A percentile compares a stretch with the other conserved stretches of the same genome.
Conservation (phyloP, 768 basidiomycete species). For the Auriscalpium orientale region DNA sequence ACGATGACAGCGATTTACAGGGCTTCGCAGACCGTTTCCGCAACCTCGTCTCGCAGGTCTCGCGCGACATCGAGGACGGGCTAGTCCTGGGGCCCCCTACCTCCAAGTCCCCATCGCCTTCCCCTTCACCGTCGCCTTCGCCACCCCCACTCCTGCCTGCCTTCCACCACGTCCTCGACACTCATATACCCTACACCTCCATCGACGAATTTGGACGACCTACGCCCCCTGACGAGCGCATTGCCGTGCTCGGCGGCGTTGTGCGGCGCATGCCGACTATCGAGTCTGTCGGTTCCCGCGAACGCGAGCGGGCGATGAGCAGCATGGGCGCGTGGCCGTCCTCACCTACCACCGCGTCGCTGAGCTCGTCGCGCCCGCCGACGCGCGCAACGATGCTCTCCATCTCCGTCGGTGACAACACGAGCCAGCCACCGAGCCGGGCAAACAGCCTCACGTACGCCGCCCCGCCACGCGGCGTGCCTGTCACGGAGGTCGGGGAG, state of each 20-base stretch:
- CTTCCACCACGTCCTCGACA: conserved; percentile 11
- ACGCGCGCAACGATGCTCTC: conserved; percentile 10
- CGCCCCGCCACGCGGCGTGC: background rate
- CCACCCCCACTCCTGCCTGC: background rate
- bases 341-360: conserved; percentile 1
- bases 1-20: conserved; percentile 29
- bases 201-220: conserved; percentile 33
- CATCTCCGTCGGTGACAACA: conserved; percentile 2
- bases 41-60: conserved; percentile 40
- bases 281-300: conserved; percentile 66
- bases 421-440: conserved; percentile 7
- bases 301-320: conserved; percentile 23
- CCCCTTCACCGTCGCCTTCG: conserved; percentile 9
- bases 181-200: conserved; percentile 24
- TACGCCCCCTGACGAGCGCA: conserved; percentile 39
- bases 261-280: conserved; percentile 78
- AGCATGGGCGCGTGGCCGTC: conserved; percentile 16
- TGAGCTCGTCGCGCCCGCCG: conserved; percentile 9
- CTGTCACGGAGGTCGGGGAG: conserved; percentile 10
- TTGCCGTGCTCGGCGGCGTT: conserved; percentile 55
- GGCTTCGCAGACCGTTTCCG: conserved; percentile 46
- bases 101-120: no score
- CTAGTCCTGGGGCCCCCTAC: conserved; percentile 24
- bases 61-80: conserved; percentile 45
- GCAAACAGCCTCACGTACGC: conserved; percentile 7